Evolutionary conservation across 148 eudicot genomes (phyloP).

Genomic region (Diospyros kaki): DNA sequence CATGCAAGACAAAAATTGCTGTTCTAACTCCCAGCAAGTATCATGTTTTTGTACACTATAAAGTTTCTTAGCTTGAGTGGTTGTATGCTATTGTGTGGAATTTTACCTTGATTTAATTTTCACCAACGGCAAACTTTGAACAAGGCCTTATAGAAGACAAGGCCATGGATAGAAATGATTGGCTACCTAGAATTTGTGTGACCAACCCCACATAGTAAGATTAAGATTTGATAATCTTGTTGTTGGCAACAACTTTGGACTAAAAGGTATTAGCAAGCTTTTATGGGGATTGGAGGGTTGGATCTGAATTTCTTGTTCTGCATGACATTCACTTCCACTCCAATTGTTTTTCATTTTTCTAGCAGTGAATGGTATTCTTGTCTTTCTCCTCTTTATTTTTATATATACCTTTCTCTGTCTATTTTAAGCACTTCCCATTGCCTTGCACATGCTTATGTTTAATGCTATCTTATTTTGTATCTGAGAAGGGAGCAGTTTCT

Average conservation of each 20-base stretch:
- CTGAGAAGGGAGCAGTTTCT: slow-evolving; percentile 98
- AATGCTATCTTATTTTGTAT: slow-evolving; percentile 47
- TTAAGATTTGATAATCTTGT: no score
- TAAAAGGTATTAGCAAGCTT: no score
- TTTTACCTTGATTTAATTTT: neutral
- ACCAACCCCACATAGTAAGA: no score
- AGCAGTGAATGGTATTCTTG: neutral
- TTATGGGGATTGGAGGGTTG: neutral
- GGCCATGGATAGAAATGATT: no score
- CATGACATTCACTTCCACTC: neutral
- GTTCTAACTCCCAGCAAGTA: no score
- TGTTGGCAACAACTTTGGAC: no score
- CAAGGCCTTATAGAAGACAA: no score
- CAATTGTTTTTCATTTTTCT: neutral
- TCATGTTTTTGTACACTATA: no score
- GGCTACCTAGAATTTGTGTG: no score
- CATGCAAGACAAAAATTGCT: no score
- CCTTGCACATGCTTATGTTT: slow-evolving; percentile 19
- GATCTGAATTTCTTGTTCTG: neutral
- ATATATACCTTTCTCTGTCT: no score
- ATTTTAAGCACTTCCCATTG: neutral
- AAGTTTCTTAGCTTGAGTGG: neutral
- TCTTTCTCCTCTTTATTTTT: no score
- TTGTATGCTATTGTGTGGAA: neutral
- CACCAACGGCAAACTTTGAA: neutral